phyloP scores from a whole-genome alignment of 1,284 basidiomycete species.

The Trichosporon asahii region DNA sequence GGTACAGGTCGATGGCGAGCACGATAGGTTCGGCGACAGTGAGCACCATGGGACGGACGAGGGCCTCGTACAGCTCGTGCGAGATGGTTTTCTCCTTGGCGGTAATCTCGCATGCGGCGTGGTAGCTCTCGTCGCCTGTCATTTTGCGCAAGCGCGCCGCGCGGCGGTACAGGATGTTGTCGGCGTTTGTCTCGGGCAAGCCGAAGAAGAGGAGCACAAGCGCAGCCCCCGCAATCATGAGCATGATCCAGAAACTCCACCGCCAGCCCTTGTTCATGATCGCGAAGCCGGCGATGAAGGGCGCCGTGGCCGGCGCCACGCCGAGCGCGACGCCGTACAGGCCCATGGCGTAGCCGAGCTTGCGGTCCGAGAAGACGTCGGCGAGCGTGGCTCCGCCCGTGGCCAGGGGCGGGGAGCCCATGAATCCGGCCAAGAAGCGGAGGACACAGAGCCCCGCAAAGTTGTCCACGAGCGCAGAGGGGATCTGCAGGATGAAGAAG shows the following conservation, averaged over 20 bases:
- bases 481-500: constrained; percentile 47
- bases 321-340: constrained; percentile 58
- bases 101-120: constrained; percentile 40
- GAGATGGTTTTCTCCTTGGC: constrained; percentile 29
- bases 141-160: constrained; percentile 56
- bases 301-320: constrained; percentile 43
- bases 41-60: constrained; percentile 43
- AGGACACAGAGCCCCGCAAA: constrained; percentile 43
- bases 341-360: constrained; percentile 65
- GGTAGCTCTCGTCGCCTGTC: constrained; percentile 52
- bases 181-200: constrained; percentile 66
- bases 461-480: constrained; percentile 42
- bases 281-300: constrained; percentile 57
- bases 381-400: constrained; percentile 62
- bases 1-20: constrained; percentile 35
- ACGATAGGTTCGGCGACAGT: constrained; percentile 47
- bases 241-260: constrained; percentile 46
- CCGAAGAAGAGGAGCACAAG: constrained; percentile 58
- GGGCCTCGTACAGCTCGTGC: constrained; percentile 38
- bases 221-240: constrained; percentile 43
- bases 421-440: constrained; percentile 36
- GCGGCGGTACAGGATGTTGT: constrained; percentile 61
- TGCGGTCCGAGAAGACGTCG: constrained; percentile 62
- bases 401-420: constrained; percentile 32
- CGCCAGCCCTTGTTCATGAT: constrained; percentile 47